Conservation (phyloP, 139 green algal species). For the Eudorina sp. region DNA sequence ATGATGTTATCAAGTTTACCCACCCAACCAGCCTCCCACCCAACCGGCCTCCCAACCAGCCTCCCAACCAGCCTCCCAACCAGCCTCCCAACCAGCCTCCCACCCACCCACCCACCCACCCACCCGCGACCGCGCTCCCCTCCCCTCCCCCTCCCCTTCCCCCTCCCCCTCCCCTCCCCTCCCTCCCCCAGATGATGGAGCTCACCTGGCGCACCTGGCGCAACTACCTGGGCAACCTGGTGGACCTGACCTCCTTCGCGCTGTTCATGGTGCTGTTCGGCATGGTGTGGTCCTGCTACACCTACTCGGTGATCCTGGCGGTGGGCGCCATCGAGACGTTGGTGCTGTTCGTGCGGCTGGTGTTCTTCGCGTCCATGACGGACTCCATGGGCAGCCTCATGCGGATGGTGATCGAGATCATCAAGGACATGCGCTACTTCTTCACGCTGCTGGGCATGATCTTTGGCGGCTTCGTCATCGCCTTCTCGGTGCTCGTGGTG, state of each 20-base stretch:
- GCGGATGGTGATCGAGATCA: slow-evolving; percentile 55
- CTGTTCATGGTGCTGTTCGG: slow-evolving; percentile 38
- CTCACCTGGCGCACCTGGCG: slow-evolving; percentile 45
- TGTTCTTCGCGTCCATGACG: slow-evolving; percentile 53
- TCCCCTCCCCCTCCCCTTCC: background rate
- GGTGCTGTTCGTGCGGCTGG: slow-evolving; percentile 44
- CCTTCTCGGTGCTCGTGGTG: slow-evolving; percentile 36
- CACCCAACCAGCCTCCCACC: too few species aligned
- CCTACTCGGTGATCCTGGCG: slow-evolving; percentile 27
- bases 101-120: too few species aligned
- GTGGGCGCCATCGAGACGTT: slow-evolving; percentile 40
- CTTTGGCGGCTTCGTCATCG: slow-evolving; percentile 46
- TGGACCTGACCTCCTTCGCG: slow-evolving; percentile 46
- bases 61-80: too few species aligned
- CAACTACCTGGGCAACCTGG: slow-evolving; percentile 50
- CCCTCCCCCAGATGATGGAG: slow-evolving; percentile 35
- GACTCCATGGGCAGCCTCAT: slow-evolving; percentile 50
- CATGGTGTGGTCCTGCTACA: slow-evolving; percentile 37
- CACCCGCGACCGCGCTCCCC: too few species aligned
- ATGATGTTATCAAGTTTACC: too few species aligned
- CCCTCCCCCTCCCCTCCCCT: background rate
- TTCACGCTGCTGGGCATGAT: slow-evolving; percentile 48
- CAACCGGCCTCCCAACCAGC: too few species aligned
- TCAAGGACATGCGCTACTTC: slow-evolving; percentile 53
- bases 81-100: too few species aligned